Conservation (phyloP, 1,284 basidiomycete genomes). For the Athelia sp. region DNA sequence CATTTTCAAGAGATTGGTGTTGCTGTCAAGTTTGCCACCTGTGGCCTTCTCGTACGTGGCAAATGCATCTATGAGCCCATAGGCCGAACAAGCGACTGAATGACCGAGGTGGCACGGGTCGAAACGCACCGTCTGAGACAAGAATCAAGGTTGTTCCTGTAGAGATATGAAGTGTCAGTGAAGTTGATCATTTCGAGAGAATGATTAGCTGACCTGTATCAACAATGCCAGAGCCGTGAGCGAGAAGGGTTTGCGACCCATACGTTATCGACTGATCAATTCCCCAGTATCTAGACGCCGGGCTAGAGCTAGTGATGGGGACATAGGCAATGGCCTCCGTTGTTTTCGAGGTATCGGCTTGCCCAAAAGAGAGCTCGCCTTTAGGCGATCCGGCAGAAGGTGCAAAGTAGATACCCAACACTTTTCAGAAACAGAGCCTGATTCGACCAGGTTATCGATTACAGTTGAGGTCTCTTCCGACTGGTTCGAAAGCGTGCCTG, state of each 20-base stretch:
- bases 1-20: constrained; percentile 35
- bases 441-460: constrained; percentile 42
- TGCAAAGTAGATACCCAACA: constrained; percentile 49
- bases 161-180: constrained; percentile 1
- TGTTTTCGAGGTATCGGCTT: constrained; percentile 19
- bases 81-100: not conserved
- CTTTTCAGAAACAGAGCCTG: constrained; percentile 30
- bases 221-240: too few relatives aligned
- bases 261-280: constrained; percentile 55
- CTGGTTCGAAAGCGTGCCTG: constrained; percentile 30
- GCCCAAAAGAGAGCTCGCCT: constrained; percentile 45
- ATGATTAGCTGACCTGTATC: not conserved
- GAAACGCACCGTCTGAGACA: not conserved
- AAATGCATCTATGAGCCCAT: constrained; percentile 23
- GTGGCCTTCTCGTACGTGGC: constrained; percentile 27
- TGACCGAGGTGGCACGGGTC: not conserved
- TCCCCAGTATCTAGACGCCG: constrained; percentile 54
- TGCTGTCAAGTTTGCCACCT: constrained; percentile 29
- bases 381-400: constrained; percentile 28
- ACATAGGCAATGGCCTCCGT: constrained; percentile 18
- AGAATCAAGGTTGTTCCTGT: constrained; percentile 8
- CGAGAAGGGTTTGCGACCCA: constrained; percentile 20
- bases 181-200: not conserved
- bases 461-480: constrained; percentile 35
- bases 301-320: constrained; percentile 40